A percentile compares a stretch with the other conserved stretches of the same genome.
phyloP scores from a whole-genome alignment of 2,329 filamentous ascomycete genomes.

The Westerdykella ornata region DNA sequence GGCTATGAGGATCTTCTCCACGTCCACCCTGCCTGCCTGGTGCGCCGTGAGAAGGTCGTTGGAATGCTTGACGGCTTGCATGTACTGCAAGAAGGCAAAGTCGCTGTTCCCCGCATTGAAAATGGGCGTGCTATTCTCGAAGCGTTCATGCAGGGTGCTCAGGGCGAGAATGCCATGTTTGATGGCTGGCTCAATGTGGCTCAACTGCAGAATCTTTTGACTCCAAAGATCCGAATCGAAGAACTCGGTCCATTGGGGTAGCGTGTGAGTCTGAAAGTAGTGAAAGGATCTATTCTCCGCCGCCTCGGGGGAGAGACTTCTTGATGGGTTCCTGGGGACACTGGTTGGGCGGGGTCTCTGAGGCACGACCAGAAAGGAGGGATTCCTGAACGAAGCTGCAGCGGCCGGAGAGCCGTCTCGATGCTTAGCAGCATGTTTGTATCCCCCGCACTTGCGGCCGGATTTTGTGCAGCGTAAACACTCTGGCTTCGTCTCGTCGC shows the following conservation, averaged over 20 bases:
- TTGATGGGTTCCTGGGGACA: constrained; percentile 14
- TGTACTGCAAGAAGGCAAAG: constrained; percentile 26
- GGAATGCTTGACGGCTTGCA: constrained; percentile 24
- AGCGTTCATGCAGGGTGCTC: constrained; percentile 25
- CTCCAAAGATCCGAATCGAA: constrained; percentile 31
- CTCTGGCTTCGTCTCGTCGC: constrained; percentile 30
- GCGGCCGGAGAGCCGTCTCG: constrained; percentile 10
- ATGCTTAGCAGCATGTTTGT: constrained; percentile 17
- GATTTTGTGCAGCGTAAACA: constrained; percentile 33
- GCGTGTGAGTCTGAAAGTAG: constrained; percentile 23
- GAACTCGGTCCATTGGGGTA: constrained; percentile 27
- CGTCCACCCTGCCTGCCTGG: constrained; percentile 14
- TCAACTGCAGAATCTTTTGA: constrained; percentile 21
- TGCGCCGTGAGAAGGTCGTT: constrained; percentile 20
- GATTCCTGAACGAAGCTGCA: constrained; percentile 22
- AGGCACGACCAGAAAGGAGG: constrained; percentile 24
- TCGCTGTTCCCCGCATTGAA: constrained; percentile 12
- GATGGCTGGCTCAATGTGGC: constrained; percentile 25
- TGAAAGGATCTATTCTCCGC: constrained; percentile 24
- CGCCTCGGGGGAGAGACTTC: constrained; percentile 16
- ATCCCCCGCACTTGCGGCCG: constrained; percentile 36
- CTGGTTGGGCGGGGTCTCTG: constrained; percentile 7
- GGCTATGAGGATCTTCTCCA: constrained; percentile 24
- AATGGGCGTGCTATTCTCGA: constrained; percentile 13
- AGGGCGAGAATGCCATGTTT: constrained; percentile 26